A percentile compares a stretch with the other conserved stretches of the same genome.
Evolutionary conservation across 2,329 filamentous ascomycete species (phyloP).

Genomic region (Venturia effusa): DNA sequence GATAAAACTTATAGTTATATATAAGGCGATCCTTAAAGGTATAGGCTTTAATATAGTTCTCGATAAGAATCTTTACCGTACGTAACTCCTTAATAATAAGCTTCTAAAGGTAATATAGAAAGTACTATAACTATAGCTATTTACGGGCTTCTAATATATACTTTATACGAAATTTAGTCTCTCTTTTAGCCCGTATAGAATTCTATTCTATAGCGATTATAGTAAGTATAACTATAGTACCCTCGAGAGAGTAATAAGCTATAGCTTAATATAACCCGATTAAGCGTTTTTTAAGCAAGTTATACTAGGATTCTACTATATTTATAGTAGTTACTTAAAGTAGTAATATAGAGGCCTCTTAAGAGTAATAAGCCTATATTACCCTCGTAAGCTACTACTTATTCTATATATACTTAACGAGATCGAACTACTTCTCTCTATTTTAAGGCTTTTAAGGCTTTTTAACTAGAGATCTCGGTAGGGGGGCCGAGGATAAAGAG

Average conservation of each 20-base stretch:
- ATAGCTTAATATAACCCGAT: not conserved
- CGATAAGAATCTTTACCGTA: not conserved
- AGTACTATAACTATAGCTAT: not conserved
- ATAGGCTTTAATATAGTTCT: not conserved
- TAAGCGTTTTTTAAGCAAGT: not conserved
- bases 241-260: not conserved
- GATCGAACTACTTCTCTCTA: no score
- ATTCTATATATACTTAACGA: no score
- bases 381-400: no score
- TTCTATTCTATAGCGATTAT: not conserved
- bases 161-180: not conserved
- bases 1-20: not conserved
- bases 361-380: no score
- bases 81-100: not conserved
- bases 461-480: no score
- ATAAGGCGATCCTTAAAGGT: not conserved
- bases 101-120: not conserved
- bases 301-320: not conserved
- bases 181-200: not conserved
- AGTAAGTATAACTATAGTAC: not conserved
- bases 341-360: not conserved
- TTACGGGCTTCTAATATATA: not conserved
- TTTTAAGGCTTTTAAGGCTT: no score
- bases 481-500: no score
- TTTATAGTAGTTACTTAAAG: not conserved